Conservation (phyloP, 768 basidiomycete species). For the Zangia roseola region DNA sequence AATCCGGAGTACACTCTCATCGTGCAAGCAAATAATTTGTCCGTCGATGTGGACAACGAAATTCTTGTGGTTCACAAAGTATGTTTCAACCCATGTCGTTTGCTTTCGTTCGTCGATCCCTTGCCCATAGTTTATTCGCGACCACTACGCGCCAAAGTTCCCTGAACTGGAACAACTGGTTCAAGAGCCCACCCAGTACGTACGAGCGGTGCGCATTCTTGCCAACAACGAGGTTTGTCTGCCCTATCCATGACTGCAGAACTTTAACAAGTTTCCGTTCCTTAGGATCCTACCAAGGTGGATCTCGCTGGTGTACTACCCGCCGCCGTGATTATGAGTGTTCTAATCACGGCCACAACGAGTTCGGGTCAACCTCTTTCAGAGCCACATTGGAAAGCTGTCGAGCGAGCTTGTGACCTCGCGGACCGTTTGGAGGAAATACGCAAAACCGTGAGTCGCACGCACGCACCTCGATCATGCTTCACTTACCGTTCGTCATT, state of each 20-base stretch:
- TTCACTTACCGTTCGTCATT: slow-evolving; percentile 2
- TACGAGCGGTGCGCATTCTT: slow-evolving; percentile 83
- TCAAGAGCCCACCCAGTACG: slow-evolving; percentile 88
- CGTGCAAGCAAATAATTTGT: slow-evolving; percentile 96
- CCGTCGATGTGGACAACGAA: slow-evolving; percentile 98
- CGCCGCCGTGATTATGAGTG: slow-evolving; percentile 91
- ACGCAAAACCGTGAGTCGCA: slow-evolving; percentile 67
- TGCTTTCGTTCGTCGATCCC: slow-evolving; percentile 9
- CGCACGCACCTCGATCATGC: not conserved
- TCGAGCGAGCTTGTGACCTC: slow-evolving; percentile 84
- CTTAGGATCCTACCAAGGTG: slow-evolving; percentile 83
- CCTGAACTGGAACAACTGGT: slow-evolving; percentile 97
- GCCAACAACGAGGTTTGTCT: slow-evolving; percentile 73
- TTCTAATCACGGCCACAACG: slow-evolving; percentile 93
- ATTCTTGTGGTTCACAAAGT: slow-evolving; percentile 96
- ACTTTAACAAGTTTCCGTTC: slow-evolving; percentile 2
- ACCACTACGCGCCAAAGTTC: slow-evolving; percentile 93
- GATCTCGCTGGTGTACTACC: slow-evolving; percentile 78
- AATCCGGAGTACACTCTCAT: slow-evolving; percentile 97
- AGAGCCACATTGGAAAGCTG: slow-evolving; percentile 72
- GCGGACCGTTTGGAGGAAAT: slow-evolving; percentile 87
- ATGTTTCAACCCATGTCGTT: slow-evolving; percentile 15
- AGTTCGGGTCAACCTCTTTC: slow-evolving; percentile 74
- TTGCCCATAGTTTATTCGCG: slow-evolving; percentile 81
- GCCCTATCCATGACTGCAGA: not conserved